Evolutionary conservation across 345 rosid genomes (phyloP), one percentile per base, ranked within the genome.

Genomic region (Populus deltoides): DNA sequence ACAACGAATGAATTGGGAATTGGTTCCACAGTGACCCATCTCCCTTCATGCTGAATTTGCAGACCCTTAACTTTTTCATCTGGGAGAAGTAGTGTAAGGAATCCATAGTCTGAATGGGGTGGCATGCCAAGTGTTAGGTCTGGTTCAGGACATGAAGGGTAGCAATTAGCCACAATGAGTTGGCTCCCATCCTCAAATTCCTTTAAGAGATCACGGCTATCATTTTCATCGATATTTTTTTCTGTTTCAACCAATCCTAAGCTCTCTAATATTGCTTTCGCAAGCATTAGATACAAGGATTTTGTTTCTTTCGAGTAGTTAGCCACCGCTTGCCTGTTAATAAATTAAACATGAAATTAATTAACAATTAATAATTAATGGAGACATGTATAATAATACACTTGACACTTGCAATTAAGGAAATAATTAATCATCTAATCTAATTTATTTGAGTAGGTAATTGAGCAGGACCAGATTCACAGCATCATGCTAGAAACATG

Each of bases 91-190:
- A 86, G 66, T 2, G 88, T 83, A 8, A 86, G 85, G 75, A 86
- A 79, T 38, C 88, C 88, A 20, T 81, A 83, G 71, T 86, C 88
- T 7, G 88, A 86, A 75, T 86, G 88, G 0, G 86, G 81, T 0
- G 78, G 77, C 77, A 86, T 62, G 39, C 86, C 88, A 0, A 86
- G 78, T 0, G 88, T 81, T 11, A 86, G 80, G 27, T 83, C 80
- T 11, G 88, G 86, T 45, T 86, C 82, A 0, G 88, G 88, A 66
- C 88, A 86, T 17, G 80, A 61, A 6, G 88, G 88, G 39, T 83
- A 86, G 74, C 67, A 88, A 69, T 79, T 81, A 5, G 71, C 72
- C 78, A 82, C 66, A 0, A 83, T 38, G 3, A 84, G 22, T 59
- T 84, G 84, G 77, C 83, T 77, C 10, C 81, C 81, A 0, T 66